Evolutionary conservation across 202 grass and related monocot genomes (phyloP), one percentile per base, ranked within the genome.

Genomic region (Panicum hallii): DNA sequence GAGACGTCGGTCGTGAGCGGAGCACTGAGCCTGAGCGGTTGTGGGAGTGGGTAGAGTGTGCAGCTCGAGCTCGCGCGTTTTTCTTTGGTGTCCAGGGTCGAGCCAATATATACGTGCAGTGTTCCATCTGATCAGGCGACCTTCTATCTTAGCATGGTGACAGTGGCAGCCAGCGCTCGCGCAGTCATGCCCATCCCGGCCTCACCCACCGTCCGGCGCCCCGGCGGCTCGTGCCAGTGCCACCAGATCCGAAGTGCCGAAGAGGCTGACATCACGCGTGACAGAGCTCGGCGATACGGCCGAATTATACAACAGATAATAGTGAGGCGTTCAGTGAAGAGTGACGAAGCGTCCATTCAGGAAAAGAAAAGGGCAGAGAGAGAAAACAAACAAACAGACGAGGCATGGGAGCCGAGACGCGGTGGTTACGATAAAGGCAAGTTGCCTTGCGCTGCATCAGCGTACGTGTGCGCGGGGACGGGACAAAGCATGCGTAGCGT

Each of bases 381-480:
- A 5, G 26, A 0, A 26, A n/a, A n/a, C 1, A 16, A 53, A 45
- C 23, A 63, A 63, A 30, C 11, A 10, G 36, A 26, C 16, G 70
- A 28, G 19, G 80, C 49, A 54, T 28, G 58, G 36, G 12, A 56
- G 53, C 73, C 9, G 36, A 44, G 26, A 28, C 45, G 67, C 41
- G 87, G 77, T 46, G 46, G 83, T 86, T 89, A 86, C 64, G 88
- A 82, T 89, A 86, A 86, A 86, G 88, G 72, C 70, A 47, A 10
- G 52, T 62, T 62, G 58, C 23, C 23, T 62, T 5, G 58, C 58
- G 23, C 58, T 13, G 45, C 47, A 53, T 22, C 63, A 41, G 61
- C 53, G 54, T 19, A 20, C 0, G 8, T 26, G 26, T 26, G 26
- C 1, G 3, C 9, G 60, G 19, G 32, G 32, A 26, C 26, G 26